Evolutionary conservation across 75 land plant genomes (phyloP).

Genomic region (Cunninghamia lanceolata): DNA sequence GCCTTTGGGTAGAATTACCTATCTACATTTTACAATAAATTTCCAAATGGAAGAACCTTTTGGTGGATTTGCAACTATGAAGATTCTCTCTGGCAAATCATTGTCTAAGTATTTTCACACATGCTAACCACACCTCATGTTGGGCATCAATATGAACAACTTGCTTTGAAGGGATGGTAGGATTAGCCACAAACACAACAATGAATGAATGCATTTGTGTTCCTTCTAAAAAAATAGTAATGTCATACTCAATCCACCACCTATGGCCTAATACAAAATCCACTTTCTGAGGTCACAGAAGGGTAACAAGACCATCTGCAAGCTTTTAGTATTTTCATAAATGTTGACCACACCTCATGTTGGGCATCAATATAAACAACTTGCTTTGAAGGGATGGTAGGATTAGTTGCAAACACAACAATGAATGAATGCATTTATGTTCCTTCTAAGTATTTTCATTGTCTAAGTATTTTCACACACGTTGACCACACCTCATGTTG

Average conservation of each 20-base stretch:
- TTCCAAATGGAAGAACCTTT: too few species aligned
- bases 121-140: conserved; percentile 53
- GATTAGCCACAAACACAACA: not conserved
- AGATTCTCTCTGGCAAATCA: too few species aligned
- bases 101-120: too few species aligned
- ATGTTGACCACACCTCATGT: conserved; percentile 54
- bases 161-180: not conserved
- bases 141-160: conserved; percentile 10
- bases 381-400: not conserved
- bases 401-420: not conserved
- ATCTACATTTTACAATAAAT: too few species aligned
- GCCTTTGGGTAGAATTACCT: too few species aligned
- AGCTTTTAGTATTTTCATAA: not conserved
- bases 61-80: too few species aligned
- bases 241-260: not conserved
- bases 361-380: conserved; percentile 11
- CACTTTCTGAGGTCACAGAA: not conserved
- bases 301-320: not conserved
- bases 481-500: conserved; percentile 51
- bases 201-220: not conserved
- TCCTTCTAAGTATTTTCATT: too few species aligned
- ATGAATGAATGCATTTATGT: not conserved
- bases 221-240: not conserved
- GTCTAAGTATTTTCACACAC: conserved; percentile 62
- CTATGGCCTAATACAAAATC: not conserved